A percentile compares a stretch with the other conserved stretches of the same genome.
Conservation (phyloP, 208 protist species). For the Trypanosoma boissoni region DNA sequence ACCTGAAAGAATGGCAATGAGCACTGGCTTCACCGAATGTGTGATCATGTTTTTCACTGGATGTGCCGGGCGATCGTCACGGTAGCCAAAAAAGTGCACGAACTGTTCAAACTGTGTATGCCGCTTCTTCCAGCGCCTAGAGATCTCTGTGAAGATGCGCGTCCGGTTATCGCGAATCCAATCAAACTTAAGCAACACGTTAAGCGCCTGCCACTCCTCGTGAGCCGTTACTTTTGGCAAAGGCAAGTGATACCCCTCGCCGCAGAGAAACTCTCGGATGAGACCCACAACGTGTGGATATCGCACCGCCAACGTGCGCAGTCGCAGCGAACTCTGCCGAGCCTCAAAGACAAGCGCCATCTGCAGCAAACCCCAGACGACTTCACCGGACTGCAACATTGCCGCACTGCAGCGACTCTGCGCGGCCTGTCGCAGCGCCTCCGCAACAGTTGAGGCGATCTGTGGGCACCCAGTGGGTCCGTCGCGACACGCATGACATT, state of each 20-base stretch:
- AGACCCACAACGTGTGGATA: slow-evolving; percentile 48
- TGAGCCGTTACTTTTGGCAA: slow-evolving; percentile 73
- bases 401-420: slow-evolving; percentile 37
- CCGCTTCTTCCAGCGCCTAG: slow-evolving; percentile 75
- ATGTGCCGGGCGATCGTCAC: slow-evolving; percentile 49
- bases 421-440: slow-evolving; percentile 31
- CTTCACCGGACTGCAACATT: slow-evolving; percentile 63
- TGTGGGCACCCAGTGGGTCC: slow-evolving; percentile 49
- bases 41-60: slow-evolving; percentile 78
- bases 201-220: slow-evolving; percentile 71
- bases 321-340: slow-evolving; percentile 72
- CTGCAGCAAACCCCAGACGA: slow-evolving; percentile 63
- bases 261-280: slow-evolving; percentile 75
- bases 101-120: slow-evolving; percentile 89
- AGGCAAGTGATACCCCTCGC: slow-evolving; percentile 74
- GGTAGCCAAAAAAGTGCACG: slow-evolving; percentile 76
- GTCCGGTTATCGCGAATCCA: slow-evolving; percentile 84
- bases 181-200: slow-evolving; percentile 72
- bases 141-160: slow-evolving; percentile 82
- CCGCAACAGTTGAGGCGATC: too few relatives aligned
- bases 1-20: slow-evolving; percentile 76
- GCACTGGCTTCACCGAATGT: slow-evolving; percentile 70
- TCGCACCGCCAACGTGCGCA: slow-evolving; percentile 69
- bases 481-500: slow-evolving; percentile 12
- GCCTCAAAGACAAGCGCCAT: slow-evolving; percentile 76